Base-by-base conservation (phyloP, 495 filamentous ascomycete species). In the Tetracladium marchalianum region DNA sequence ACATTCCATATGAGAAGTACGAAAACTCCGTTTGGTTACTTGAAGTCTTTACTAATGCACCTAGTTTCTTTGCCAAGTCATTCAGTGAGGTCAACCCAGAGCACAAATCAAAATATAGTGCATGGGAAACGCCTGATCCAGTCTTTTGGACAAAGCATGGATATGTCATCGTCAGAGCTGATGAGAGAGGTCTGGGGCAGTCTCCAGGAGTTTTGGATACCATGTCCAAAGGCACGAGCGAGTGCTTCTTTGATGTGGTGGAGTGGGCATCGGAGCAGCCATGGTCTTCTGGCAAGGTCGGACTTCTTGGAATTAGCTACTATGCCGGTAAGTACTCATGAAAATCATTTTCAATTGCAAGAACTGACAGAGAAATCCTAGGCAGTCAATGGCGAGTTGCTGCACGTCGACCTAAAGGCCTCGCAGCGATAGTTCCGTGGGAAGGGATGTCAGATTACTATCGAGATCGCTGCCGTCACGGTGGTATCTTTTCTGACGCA, bases 401-500 rank as follows among this genome's bases (percentile, higher is more conserved):
- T 0, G 45, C 63, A 10, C 35, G 59, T 31, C 55, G 61, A 32
- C 69, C 69, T 11, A 65, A 65, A 0, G 60, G 59, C 0, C 48
- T 72, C 7, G 61, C 63, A 31, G 62, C 62, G 0, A 68, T 72
- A 31, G 62, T 67, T 3, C 69, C 69, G 0, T 71, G 68, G 69
- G 69, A 72, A 50, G 69, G 66, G 1, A 60, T 48, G 24, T 51
- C 51, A 2, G 69, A 71, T 46, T 45, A 67, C 13, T 72, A 67
- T 41, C 60, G 67, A 8, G 67, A 70, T 22, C 35, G 49, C 4
- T 40, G 43, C 24, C 35, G 49, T 1, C 80, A 83, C 43, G 80
- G 80, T 4, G 80, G 80, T 0, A 82, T 84, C 34, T 58, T 80
- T 24, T 78, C 75, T 1, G 76, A 81, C 53, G 60, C 55, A 3